Evolutionary conservation across 768 basidiomycete species (phyloP).

Genomic region (Russula compacta): DNA sequence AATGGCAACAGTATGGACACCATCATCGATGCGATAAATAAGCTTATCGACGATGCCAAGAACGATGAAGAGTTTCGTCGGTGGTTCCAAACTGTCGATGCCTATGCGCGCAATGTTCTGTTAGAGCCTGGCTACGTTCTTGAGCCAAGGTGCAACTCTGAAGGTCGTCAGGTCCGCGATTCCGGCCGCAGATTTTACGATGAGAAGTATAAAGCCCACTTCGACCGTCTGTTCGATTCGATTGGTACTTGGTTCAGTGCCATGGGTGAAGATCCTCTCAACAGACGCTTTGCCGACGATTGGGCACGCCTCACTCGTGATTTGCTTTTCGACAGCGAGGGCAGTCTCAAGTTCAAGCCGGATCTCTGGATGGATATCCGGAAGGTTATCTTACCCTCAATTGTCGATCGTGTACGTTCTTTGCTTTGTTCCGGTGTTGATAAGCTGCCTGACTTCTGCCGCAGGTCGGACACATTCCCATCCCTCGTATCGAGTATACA

Average conservation of each 20-base stretch:
- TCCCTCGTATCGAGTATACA: constrained; percentile 90
- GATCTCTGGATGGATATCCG: constrained; percentile 85
- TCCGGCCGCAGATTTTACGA: constrained; percentile 73
- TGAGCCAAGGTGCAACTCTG: constrained; percentile 61
- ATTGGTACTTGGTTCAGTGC: constrained; percentile 74
- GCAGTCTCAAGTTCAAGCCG: constrained; percentile 80
- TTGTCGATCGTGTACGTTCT: constrained; percentile 58
- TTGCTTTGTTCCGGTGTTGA: not conserved
- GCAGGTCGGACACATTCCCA: constrained; percentile 73
- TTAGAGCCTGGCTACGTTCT: constrained; percentile 81
- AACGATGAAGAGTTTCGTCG: constrained; percentile 63
- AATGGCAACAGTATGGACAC: constrained; percentile 56
- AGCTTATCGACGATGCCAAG: constrained; percentile 63
- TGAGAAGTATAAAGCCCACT: constrained; percentile 62
- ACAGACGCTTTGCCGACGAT: constrained; percentile 74
- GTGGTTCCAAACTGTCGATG: constrained; percentile 61
- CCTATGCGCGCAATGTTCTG: constrained; percentile 60
- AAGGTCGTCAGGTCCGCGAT: constrained; percentile 57
- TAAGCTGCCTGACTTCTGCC: not conserved
- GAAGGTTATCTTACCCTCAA: constrained; percentile 66
- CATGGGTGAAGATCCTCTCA: constrained; percentile 78
- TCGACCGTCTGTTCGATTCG: constrained; percentile 68
- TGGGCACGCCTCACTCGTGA: constrained; percentile 76
- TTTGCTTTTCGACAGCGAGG: constrained; percentile 73
- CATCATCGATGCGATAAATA: constrained; percentile 61